Evolutionary conservation across 371 early-diverging fungal species (phyloP).

Genomic region (Syncephalastrum contaminatum): DNA sequence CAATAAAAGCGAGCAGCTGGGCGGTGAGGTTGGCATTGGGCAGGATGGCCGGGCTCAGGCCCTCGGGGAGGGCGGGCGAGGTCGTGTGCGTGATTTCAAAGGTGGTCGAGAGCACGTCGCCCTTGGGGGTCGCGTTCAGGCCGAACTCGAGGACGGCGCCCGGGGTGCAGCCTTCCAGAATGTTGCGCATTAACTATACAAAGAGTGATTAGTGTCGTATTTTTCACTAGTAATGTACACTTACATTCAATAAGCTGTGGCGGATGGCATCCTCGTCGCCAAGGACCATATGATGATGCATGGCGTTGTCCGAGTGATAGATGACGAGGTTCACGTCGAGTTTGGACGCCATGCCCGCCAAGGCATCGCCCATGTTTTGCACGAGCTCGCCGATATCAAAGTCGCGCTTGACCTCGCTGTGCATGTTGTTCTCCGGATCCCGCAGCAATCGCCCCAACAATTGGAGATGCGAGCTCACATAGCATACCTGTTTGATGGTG

Average conservation of each 20-base stretch:
- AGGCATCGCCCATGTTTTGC: slow-evolving; percentile 62
- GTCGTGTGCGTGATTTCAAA: slow-evolving; percentile 53
- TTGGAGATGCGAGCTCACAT: slow-evolving; percentile 36
- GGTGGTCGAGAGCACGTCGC: slow-evolving; percentile 33
- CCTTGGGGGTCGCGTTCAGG: slow-evolving; percentile 27
- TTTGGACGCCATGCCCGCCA: slow-evolving; percentile 61
- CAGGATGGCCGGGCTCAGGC: slow-evolving; percentile 23
- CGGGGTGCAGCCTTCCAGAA: slow-evolving; percentile 54
- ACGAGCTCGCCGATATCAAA: slow-evolving; percentile 65
- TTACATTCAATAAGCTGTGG: slow-evolving; percentile 60
- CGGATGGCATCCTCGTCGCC: slow-evolving; percentile 59
- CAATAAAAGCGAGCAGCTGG: slow-evolving; percentile 48
- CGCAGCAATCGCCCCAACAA: slow-evolving; percentile 18
- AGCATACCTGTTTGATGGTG: slow-evolving; percentile 38
- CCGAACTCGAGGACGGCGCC: slow-evolving; percentile 65
- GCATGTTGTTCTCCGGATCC: slow-evolving; percentile 6
- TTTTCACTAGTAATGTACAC: neutral
- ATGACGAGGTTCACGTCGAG: slow-evolving; percentile 60
- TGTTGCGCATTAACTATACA: slow-evolving; percentile 52
- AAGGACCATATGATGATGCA: slow-evolving; percentile 55
- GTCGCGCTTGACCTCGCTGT: slow-evolving; percentile 19
- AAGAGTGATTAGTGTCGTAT: too few relatives aligned
- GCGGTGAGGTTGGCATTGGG: slow-evolving; percentile 54
- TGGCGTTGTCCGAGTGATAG: slow-evolving; percentile 56
- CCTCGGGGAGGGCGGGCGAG: slow-evolving; percentile 33